A percentile compares a stretch with the other conserved stretches of the same genome.
Evolutionary conservation across 495 filamentous ascomycete species (phyloP).

Genomic region (Neurospora cerealis): DNA sequence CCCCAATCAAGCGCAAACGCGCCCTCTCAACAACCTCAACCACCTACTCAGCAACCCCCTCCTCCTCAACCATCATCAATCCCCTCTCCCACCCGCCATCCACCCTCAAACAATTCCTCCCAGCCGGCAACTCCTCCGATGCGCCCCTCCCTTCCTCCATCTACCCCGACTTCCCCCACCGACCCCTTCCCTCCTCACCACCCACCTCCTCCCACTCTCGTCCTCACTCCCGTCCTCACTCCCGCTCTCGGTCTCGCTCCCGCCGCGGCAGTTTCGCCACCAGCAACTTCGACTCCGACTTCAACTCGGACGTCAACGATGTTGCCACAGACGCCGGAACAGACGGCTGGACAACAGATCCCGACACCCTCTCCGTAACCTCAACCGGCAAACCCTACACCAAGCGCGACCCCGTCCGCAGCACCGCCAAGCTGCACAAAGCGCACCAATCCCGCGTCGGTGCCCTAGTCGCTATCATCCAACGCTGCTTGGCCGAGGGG

Average conservation of each 20-base stretch:
- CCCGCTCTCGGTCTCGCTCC: neutral
- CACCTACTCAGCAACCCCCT: slow-evolving; percentile 3
- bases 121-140: slow-evolving; percentile 26
- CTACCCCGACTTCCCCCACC: slow-evolving; percentile 34
- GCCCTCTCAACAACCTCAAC: neutral
- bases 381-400: neutral
- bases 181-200: slow-evolving; percentile 11
- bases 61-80: slow-evolving; percentile 31
- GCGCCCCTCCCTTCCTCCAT: slow-evolving; percentile 25
- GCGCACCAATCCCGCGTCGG: slow-evolving; percentile 19
- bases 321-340: no score
- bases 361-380: neutral
- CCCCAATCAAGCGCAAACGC: slow-evolving; percentile 17
- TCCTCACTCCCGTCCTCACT: neutral
- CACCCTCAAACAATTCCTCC: slow-evolving; percentile 29
- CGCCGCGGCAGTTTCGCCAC: neutral
- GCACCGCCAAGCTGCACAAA: neutral
- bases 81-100: slow-evolving; percentile 33
- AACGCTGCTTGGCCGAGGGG: slow-evolving; percentile 28
- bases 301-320: no score
- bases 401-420: slow-evolving; percentile 2
- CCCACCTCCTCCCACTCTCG: neutral
- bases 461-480: slow-evolving; percentile 21
- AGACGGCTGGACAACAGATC: neutral
- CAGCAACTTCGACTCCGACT: neutral